phyloP scores from a whole-genome alignment of 768 basidiomycete species.

The Mycena pura region DNA sequence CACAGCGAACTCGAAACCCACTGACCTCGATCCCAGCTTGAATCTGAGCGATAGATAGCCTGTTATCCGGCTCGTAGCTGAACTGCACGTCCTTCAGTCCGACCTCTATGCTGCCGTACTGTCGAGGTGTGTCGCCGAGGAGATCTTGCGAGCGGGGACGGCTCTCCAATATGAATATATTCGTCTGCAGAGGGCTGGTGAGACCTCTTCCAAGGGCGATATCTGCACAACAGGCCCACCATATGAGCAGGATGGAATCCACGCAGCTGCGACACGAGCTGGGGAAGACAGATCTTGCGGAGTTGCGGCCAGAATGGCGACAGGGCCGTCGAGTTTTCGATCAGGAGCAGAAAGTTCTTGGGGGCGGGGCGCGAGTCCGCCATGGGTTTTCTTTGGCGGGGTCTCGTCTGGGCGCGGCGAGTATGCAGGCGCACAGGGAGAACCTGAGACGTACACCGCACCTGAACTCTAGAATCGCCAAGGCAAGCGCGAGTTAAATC shows the following conservation, averaged over 20 bases:
- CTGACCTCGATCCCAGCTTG: conserved; percentile 53
- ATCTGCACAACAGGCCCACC: conserved; percentile 40
- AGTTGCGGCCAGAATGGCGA: conserved; percentile 55
- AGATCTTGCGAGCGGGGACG: conserved; percentile 44
- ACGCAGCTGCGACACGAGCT: conserved; percentile 49
- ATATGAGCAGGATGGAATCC: conserved; percentile 44
- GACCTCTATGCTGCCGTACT: conserved; percentile 47
- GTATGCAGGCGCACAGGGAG: neutral
- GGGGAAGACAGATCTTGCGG: conserved; percentile 51
- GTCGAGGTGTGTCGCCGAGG: conserved; percentile 41
- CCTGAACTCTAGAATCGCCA: conserved; percentile 14
- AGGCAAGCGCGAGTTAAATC: conserved; percentile 2
- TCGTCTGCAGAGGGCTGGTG: conserved; percentile 37
- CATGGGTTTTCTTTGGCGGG: neutral
- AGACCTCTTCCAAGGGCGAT: neutral
- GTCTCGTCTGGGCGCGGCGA: neutral
- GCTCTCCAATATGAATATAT: conserved; percentile 54
- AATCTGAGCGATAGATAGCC: conserved; percentile 51
- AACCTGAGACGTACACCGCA: neutral
- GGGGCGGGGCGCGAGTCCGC: conserved; percentile 1
- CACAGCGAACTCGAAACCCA: conserved; percentile 16
- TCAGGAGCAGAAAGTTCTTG: conserved; percentile 52
- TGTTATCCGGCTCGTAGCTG: conserved; percentile 48
- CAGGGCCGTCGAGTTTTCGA: conserved; percentile 62
- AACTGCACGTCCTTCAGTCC: conserved; percentile 51